Conservation (phyloP, 1,139 yeast genomes). For the Debaryomyces robertsiae region DNA sequence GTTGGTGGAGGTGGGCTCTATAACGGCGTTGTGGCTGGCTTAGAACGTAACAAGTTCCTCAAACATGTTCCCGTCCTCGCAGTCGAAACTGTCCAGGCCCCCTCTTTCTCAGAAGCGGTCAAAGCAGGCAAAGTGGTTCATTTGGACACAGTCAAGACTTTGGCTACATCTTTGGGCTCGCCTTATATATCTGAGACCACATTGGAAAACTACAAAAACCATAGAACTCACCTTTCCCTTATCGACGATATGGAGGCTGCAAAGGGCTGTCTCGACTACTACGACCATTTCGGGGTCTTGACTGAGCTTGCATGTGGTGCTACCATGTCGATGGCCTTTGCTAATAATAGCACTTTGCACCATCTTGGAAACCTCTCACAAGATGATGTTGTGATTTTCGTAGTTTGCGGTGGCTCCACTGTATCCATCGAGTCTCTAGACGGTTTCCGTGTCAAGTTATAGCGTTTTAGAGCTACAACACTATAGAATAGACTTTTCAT, state of each 20-base stretch:
- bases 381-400: conserved; percentile 56
- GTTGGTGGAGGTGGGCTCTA: conserved; percentile 80
- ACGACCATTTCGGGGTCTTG: conserved; percentile 49
- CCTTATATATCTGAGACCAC: conserved; percentile 53
- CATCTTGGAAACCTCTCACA: conserved; percentile 33
- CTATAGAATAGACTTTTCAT: neutral
- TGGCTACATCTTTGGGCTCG: conserved; percentile 66
- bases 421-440: conserved; percentile 22
- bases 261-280: conserved; percentile 50
- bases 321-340: conserved; percentile 54
- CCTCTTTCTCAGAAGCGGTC: conserved; percentile 55
- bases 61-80: conserved; percentile 49
- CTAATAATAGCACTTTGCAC: conserved; percentile 34
- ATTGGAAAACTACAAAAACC: conserved; percentile 40
- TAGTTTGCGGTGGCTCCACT: conserved; percentile 69
- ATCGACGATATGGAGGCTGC: conserved; percentile 61
- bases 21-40: conserved; percentile 62
- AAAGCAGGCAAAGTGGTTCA: conserved; percentile 46
- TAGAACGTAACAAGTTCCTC: conserved; percentile 37
- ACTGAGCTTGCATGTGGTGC: conserved; percentile 84
- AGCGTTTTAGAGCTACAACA: neutral
- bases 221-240: conserved; percentile 45
- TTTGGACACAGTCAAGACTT: conserved; percentile 49
- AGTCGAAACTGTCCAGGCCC: conserved; percentile 64
- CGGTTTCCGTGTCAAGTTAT: conserved; percentile 9